Evolutionary conservation across 2,329 filamentous ascomycete species (phyloP), one percentile per base, ranked within the genome.

Genomic region (Drechslerella dactyloides): DNA sequence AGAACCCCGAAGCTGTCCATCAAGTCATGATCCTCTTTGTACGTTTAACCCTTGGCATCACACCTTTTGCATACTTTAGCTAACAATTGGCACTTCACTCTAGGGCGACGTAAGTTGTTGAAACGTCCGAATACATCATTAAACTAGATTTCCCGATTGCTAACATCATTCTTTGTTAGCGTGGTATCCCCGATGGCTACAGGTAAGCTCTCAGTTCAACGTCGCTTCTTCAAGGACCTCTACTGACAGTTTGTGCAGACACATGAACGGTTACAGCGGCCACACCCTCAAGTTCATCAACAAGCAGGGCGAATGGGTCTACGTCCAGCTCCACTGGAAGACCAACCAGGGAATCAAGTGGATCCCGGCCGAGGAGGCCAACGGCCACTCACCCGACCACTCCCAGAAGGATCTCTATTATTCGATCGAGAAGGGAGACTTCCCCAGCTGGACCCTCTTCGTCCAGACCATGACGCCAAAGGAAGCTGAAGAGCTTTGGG

Each of bases 381-480:
- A 75, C 0, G 74, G 75, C n/a, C 72, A 81, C 6, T 78, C 78
- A 1, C 80, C 80, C 0, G 79, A 81, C 69, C 78, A 79, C 72
- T 77, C 79, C 53, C 74, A 76, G 24, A 75, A 78, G 37, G 81
- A 82, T 60, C 73, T 82, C 1, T 81, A 76, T 74, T 78, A 83
- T 1, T 79, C 82, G 0, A 85, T 85, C 64, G 79, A 81, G 33
- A 73, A 74, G 2, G 81, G 82, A 4, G 78, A 84, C 24, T 82
- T 78, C 59, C 83, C 83, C 0, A 79, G 77, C 1, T 86, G 85
- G 85, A 83, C 81, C 5, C 77, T 85, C 6, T 83, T 82, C 72
- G 76, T 86, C 1, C 84, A 87, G 77, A 80, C 84, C 42, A 85
- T 87, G 80, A 79, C 81, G 4, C 82, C 84, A 0, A 78, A 82